phyloP scores from a whole-genome alignment of 192 early-diverging fungal species.

The Rhizoclosmatium globosum region DNA sequence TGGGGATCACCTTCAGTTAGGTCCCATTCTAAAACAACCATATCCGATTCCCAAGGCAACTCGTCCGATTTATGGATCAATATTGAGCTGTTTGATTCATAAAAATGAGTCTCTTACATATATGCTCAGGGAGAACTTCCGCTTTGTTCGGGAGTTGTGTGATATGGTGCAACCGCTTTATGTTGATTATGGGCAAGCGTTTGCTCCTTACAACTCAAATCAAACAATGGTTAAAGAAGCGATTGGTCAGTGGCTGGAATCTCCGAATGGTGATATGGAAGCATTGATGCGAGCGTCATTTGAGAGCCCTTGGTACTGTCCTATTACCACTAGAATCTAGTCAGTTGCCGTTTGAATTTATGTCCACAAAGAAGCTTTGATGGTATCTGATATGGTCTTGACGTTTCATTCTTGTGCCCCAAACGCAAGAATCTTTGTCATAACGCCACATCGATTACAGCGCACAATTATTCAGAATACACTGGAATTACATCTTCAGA shows the following conservation, averaged over 20 bases:
- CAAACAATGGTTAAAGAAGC: conserved; percentile 7
- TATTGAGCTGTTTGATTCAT: conserved; percentile 43
- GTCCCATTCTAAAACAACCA: conserved; percentile 39
- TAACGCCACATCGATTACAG: conserved; percentile 50
- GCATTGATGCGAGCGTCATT: background rate
- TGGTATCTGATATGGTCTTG: conserved; percentile 33
- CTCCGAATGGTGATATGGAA: background rate
- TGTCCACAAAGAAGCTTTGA: conserved; percentile 27
- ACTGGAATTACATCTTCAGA: background rate
- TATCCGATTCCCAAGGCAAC: conserved; percentile 26
- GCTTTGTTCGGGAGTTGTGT: conserved; percentile 45
- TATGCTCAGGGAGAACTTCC: conserved; percentile 52
- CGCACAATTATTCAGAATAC: conserved; percentile 4
- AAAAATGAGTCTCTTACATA: conserved; percentile 5
- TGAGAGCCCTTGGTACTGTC: background rate
- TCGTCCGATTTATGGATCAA: conserved; percentile 47
- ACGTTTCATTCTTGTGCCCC: background rate
- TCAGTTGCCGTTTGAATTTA: background rate
- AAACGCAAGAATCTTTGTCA: conserved; percentile 38
- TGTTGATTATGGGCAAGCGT: background rate
- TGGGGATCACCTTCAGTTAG: conserved; percentile 47
- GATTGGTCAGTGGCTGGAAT: background rate
- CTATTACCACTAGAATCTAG: background rate
- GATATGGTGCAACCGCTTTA: conserved; percentile 39
- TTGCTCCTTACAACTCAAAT: conserved; percentile 11